Evolutionary conservation across 305 asterid genomes (phyloP).

Genomic region (Lippia alba): DNA sequence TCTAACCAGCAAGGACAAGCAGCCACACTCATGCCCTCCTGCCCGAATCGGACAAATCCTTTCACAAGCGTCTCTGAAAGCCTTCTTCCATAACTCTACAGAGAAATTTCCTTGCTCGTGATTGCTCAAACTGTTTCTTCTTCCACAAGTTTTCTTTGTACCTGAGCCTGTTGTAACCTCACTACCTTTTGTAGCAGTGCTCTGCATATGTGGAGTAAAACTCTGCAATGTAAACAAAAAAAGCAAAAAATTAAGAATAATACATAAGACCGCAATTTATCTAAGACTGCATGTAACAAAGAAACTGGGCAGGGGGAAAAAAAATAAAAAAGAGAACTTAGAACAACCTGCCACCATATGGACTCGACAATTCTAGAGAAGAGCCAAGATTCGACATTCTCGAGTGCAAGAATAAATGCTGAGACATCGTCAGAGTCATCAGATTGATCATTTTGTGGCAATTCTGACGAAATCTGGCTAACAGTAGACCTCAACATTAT

Average conservation of each 20-base stretch:
- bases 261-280: conserved; percentile 8
- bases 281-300: conserved; percentile 21
- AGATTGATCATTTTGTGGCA: conserved; percentile 47
- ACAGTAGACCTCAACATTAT: conserved; percentile 88
- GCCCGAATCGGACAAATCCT: conserved; percentile 91
- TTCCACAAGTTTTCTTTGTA: conserved; percentile 54
- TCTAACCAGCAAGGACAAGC: conserved; percentile 74
- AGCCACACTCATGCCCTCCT: conserved; percentile 86
- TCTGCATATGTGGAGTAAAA: conserved; percentile 89
- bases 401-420: conserved; percentile 68
- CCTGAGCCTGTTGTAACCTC: conserved; percentile 43
- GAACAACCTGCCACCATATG: conserved; percentile 93
- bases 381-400: conserved; percentile 89
- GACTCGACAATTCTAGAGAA: conserved; percentile 87
- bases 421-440: conserved; percentile 69
- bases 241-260: neutral
- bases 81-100: conserved; percentile 85
- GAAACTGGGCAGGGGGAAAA: conserved; percentile 11
- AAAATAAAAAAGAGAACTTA: conserved; percentile 2
- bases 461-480: conserved; percentile 64
- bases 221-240: conserved; percentile 54
- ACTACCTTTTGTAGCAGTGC: conserved; percentile 51
- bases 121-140: conserved; percentile 56
- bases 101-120: conserved; percentile 77
- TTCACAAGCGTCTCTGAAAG: conserved; percentile 89